Evolutionary conservation across 257 asterid genomes (phyloP), one percentile per base, ranked within the genome.

Genomic region (Nicotiana knightiana): DNA sequence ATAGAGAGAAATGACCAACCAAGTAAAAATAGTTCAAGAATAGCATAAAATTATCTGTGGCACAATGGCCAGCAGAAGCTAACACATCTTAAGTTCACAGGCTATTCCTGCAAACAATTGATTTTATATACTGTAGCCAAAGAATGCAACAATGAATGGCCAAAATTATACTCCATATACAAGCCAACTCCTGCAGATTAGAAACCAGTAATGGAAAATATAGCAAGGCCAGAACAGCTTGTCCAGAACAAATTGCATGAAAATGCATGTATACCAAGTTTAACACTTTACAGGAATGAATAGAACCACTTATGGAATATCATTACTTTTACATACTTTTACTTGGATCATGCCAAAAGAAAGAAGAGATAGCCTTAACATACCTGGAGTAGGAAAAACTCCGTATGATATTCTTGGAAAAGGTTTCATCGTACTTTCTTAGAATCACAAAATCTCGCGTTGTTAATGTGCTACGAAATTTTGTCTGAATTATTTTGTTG

Each of bases 221-320:
- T 71, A 32, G 39, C 39, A 5, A 46, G 79, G 63, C 61, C 39
- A 24, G 24, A 13, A 75, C 79, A 48, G 63, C 12, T 51, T 51
- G 79, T 51, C 79, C 79, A 73, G 63, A 75, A 51, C 43, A 75
- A 51, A 75, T 51, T 61, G 28, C 63, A 51, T 75, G 53, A 51
- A 48, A 35, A 15, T 51, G 46, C 9, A 48, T 8, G 43, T 51
- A 24, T 75, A 75, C 63, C 63, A 75, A 75, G 63, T 51, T 51
- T 46, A 75, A 75, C 63, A 75, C 63, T n/a, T 85, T 93, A 96
- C 98, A 0, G 24, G 24, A 21, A 21, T 21, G 24, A 21, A 21
- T 21, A 21, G 24, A 21, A 21, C 24, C 24, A 21, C 24, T 21
- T 21, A 21, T 21, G 24, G 24, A 21, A 21, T 21, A 21, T 21